These are phyloP conservation scores for Taphrina sp. DNA, from an alignment of 1,139 yeast genomes.

Conservation along the genomic window DNA sequence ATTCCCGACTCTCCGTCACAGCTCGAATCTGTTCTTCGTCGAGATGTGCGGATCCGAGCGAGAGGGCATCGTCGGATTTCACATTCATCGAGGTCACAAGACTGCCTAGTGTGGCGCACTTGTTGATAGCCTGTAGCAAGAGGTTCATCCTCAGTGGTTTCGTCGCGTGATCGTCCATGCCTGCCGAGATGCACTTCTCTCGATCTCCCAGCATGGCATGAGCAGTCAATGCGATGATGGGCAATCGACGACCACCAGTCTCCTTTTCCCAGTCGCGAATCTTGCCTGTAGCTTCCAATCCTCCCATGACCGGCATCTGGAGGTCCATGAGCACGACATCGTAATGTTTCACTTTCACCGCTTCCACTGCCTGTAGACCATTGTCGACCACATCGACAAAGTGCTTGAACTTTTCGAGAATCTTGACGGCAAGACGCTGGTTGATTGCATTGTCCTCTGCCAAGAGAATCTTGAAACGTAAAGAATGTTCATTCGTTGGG, in stretches of 20 bases:
- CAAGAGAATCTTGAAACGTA: conserved; percentile 67
- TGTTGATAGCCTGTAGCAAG: conserved; percentile 15
- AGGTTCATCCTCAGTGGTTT: conserved; percentile 47
- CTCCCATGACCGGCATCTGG: conserved; percentile 58
- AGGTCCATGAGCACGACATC: conserved; percentile 57
- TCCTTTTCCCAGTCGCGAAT: conserved; percentile 41
- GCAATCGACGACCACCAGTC: conserved; percentile 34
- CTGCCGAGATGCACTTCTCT: conserved; percentile 51
- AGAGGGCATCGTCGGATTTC: conserved; percentile 1
- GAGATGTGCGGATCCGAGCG: background rate
- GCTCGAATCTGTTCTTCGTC: background rate
- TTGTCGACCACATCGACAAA: conserved; percentile 22
- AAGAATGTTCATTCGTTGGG: conserved; percentile 73
- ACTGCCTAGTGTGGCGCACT: conserved; percentile 10
- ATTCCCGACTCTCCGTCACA: conserved; percentile 1
- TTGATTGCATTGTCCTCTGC: conserved; percentile 87
- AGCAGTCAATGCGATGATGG: conserved; percentile 56
- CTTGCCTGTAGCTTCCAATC: conserved; percentile 44
- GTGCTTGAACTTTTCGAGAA: conserved; percentile 45
- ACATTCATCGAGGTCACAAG: conserved; percentile 7
- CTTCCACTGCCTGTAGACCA: conserved; percentile 26
- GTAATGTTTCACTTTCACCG: conserved; percentile 44
- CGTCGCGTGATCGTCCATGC: conserved; percentile 58
- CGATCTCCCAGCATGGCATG: conserved; percentile 60
- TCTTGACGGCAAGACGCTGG: conserved; percentile 80